Base-by-base conservation (phyloP, 106 monocot genomes). In the Dendrobium officinale region DNA sequence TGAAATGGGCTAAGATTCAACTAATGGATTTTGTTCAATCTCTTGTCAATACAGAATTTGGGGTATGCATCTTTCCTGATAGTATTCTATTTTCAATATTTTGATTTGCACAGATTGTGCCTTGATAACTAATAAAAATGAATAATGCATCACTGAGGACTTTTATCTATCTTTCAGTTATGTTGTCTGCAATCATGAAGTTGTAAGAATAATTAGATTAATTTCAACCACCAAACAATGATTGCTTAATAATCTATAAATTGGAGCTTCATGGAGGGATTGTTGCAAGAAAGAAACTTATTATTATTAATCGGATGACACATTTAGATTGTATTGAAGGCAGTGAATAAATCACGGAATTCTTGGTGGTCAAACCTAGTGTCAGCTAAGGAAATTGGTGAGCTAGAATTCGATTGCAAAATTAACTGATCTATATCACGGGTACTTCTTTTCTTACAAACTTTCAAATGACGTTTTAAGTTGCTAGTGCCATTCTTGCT, bases 1-100 rank as follows among this genome's bases (percentile, higher is more conserved):
- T 81, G 27, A 92, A 79, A 58, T 98, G 97, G 97, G 87, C 97
- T 42, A 98, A 91, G 80, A 83, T 98, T 88, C 94, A 98, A 31
- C 83, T 98, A 6, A 91, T 95, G 89, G 97, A 98, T 85, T 98
- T 92, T 78, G 85, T 95, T 67, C 97, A 98, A 72, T 98, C 94
- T 18, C 78, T 92, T 59, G 89, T 91, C 68, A 95, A 98, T 80
- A 80, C 92, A 33, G 92, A 92, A 76, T 98, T 92, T 82, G 97
- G 97, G 88, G 97, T 98, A 85, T 82, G 81, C 11, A 6, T 56
- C 67, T 81, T 74, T 81, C 11, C 43, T 66, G 26, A 42, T 43
- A 47, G 40, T 29, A 72, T 75, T 70, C 48, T 17, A 75, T 55
- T 13, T 77, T 72, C 17, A 6, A 7, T 66, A 26, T 66, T 66